Evolutionary conservation across 2,329 filamentous ascomycete species (phyloP), one percentile per base, ranked within the genome.

Genomic region (Alternaria novae-zelandiae): DNA sequence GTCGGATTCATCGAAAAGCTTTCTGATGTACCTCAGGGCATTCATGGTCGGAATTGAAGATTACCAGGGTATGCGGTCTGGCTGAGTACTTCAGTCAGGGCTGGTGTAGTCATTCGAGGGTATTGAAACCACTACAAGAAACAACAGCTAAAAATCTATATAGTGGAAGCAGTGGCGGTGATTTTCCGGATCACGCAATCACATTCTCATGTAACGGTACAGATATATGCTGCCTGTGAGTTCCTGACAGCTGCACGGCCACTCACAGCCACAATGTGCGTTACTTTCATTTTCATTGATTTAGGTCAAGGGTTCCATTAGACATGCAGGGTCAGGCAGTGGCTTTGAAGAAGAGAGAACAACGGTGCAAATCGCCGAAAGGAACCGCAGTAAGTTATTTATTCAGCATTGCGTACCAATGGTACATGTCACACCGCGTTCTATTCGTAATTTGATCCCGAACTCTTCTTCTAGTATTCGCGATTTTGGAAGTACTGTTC

Each of bases 401-500:
- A 36, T 36, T 5, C 32, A 0, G 15, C 32, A 36, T 36, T 36
- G 32, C 32, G 32, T 36, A n/a, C 15, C 15, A n/a, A 36, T 36
- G 32, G 32, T 36, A 4, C 32, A 36, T n/a, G 32, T 36, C 15
- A n/a, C 32, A 3, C 32, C 15, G 32, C 32, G 32, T 36, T 36
- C 15, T 7, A 36, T n/a, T 4, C 32, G 32, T 36, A 9, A 36
- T 36, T n/a, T 8, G 32, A 36, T 36, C 15, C 32, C 23, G 5
- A 28, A 7, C 5, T 49, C 23, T 17, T 17, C 23, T 12, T 49
- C 45, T 49, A 49, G 5, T 49, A 49, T 28, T 49, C 45, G 15
- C 45, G 45, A 23, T n/a, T 47, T 9, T 28, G 45, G 15, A n/a
- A 47, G 23, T 47, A 49, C 45, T 49, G 23, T 11, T 26, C 45